Evolutionary conservation across 305 asterid genomes (phyloP).

Genomic region (Euphrasia arctica): DNA sequence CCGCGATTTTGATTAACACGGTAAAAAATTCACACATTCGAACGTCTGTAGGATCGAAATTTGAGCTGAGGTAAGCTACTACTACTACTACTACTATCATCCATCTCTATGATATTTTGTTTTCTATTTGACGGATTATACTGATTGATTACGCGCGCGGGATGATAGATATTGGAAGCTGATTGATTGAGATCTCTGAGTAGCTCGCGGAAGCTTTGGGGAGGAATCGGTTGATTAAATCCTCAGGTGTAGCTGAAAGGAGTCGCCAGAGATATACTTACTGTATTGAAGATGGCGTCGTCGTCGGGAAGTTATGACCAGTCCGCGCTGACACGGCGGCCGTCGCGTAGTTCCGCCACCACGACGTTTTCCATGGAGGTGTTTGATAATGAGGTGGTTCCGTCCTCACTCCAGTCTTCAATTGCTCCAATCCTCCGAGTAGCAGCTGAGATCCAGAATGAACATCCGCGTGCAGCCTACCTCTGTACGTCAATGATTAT

Average conservation of each 20-base stretch:
- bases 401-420: constrained; percentile 74
- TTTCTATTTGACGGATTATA: constrained; percentile 9
- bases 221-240: constrained; percentile 19
- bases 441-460: constrained; percentile 66
- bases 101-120: neutral
- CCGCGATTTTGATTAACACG: neutral
- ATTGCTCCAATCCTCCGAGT: constrained; percentile 79
- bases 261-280: constrained; percentile 5
- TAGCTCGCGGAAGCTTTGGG: constrained; percentile 5
- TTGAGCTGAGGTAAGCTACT: constrained; percentile 18
- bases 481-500: constrained; percentile 46
- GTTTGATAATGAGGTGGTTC: constrained; percentile 80
- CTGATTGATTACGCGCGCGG: neutral
- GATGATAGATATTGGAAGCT: constrained; percentile 22
- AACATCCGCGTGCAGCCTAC: constrained; percentile 81
- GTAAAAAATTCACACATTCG: neutral
- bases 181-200: constrained; percentile 15
- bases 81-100: too few relatives aligned
- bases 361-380: constrained; percentile 81
- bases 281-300: constrained; percentile 35
- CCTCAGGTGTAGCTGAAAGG: constrained; percentile 9
- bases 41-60: neutral
- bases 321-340: constrained; percentile 52
- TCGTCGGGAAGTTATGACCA: constrained; percentile 34
- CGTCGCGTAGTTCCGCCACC: constrained; percentile 76